Evolutionary conservation across 208 protist genomes (phyloP).

Genomic region (Wallacemonas sp.): DNA sequence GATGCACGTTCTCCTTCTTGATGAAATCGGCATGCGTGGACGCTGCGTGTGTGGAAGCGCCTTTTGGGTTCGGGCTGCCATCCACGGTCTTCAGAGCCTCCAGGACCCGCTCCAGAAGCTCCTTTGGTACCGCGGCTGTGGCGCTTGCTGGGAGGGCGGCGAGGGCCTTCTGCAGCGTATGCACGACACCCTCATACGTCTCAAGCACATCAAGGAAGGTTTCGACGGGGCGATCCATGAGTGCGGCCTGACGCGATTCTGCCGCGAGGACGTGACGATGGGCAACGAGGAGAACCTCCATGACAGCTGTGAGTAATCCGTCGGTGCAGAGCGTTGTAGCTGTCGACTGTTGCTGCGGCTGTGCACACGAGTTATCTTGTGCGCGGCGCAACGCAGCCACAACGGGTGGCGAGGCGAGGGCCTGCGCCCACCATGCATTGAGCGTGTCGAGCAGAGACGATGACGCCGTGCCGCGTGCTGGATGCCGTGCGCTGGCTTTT

Average conservation of each 20-base stretch:
- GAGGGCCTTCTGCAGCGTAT: neutral
- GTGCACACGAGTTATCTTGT: neutral
- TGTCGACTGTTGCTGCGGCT: neutral
- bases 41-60: neutral
- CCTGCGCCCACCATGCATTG: conserved; percentile 7
- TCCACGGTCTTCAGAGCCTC: neutral
- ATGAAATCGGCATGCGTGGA: neutral
- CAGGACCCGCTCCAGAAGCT: neutral
- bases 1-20: conserved; percentile 37
- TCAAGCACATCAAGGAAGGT: neutral
- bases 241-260: neutral
- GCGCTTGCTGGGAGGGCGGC: neutral
- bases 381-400: neutral
- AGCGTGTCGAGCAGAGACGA: neutral
- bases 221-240: neutral
- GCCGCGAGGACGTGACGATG: neutral
- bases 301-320: neutral
- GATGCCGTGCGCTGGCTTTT: neutral
- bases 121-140: neutral
- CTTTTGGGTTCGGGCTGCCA: neutral
- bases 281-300: neutral
- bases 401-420: neutral
- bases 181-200: neutral
- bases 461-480: neutral
- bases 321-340: neutral